Percentiles rank a stretch among this genome's conserved stretches.
phyloP scores from a whole-genome alignment of 2,329 filamentous ascomycete species.

The Botrytis sinoallii region DNA sequence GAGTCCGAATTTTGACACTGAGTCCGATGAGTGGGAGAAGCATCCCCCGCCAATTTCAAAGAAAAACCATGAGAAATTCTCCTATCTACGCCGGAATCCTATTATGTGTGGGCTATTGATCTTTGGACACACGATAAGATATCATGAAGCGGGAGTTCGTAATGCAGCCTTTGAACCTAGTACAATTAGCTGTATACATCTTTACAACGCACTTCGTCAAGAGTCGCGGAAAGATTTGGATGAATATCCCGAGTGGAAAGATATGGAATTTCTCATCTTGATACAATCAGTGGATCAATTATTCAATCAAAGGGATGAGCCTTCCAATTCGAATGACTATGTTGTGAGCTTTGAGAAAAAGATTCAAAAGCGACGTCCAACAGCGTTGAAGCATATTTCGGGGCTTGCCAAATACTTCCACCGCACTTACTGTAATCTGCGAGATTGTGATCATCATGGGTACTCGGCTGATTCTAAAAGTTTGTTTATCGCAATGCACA shows the following conservation, averaged over 20 bases:
- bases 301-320: neutral
- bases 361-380: neutral
- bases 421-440: neutral
- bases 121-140: conserved; percentile 22
- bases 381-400: neutral
- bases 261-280: conserved; percentile 26
- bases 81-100: conserved; percentile 23
- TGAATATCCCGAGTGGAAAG: conserved; percentile 19
- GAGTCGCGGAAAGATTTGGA: conserved; percentile 9
- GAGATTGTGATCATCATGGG: neutral
- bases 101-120: conserved; percentile 24
- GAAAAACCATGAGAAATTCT: neutral
- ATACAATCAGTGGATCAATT: conserved; percentile 19
- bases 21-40: neutral
- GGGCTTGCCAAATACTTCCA: conserved; percentile 14
- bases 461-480: neutral
- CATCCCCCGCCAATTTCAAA: neutral
- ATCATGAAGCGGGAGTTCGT: conserved; percentile 5
- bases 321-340: neutral
- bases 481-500: neutral
- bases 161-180: neutral
- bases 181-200: conserved; percentile 19
- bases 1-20: neutral
- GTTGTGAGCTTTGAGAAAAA: neutral
- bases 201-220: conserved; percentile 25